Percentiles rank a stretch among this genome's conserved stretches.
phyloP scores from a whole-genome alignment of 2,329 filamentous ascomycete species.

The Claviceps monticola region DNA sequence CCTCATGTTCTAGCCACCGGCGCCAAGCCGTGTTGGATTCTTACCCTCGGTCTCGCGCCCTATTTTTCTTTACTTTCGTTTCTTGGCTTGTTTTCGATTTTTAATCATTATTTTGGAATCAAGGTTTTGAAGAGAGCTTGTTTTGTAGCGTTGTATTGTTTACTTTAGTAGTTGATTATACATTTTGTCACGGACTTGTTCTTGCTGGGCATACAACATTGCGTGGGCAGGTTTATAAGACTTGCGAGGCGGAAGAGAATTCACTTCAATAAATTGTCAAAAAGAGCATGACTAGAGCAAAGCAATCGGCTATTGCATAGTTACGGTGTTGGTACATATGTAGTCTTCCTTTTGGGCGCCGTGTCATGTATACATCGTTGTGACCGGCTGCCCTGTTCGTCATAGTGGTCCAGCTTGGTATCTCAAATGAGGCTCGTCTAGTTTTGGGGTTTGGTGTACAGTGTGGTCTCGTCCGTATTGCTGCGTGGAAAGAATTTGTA shows the following conservation, averaged over 20 bases:
- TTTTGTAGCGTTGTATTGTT: conserved; percentile 2
- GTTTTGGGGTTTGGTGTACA: too few species aligned
- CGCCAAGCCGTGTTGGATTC: background rate
- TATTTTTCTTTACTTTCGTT: background rate
- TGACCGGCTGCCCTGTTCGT: too few species aligned
- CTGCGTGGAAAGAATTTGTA: too few species aligned
- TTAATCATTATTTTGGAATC: background rate
- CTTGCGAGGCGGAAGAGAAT: background rate
- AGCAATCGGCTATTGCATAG: too few species aligned
- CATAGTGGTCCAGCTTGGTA: too few species aligned
- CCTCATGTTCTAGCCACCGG: too few species aligned
- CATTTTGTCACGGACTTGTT: background rate
- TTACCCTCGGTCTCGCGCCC: background rate
- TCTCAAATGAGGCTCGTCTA: too few species aligned
- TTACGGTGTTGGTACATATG: too few species aligned
- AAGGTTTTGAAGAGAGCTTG: background rate
- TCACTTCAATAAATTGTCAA: background rate
- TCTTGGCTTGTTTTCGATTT: background rate
- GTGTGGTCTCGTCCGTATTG: too few species aligned
- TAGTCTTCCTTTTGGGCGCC: too few species aligned
- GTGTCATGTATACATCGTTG: too few species aligned
- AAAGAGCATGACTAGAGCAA: background rate
- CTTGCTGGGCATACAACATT: background rate
- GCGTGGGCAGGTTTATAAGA: background rate
- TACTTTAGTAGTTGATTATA: conserved; percentile 1